phyloP scores from a whole-genome alignment of 805 yeast genomes.

The Limtongozyma cylindracea region DNA sequence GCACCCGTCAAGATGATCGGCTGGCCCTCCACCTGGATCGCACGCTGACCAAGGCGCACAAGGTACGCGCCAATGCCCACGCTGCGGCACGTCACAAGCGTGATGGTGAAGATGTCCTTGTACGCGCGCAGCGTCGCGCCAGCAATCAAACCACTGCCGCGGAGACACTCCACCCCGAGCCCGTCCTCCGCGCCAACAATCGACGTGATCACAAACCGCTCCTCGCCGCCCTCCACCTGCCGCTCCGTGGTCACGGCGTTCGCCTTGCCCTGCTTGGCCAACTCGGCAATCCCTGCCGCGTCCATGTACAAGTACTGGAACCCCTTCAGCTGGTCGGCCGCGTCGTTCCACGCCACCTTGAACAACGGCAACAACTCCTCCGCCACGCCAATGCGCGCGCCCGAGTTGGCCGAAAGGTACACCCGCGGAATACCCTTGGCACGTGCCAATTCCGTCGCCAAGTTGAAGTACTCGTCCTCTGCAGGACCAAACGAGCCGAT shows the following conservation, averaged over 20 bases:
- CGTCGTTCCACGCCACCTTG: constrained; percentile 84
- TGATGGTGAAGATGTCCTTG: constrained; percentile 89
- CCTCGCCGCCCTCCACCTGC: constrained; percentile 66
- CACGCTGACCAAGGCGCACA: constrained; percentile 96
- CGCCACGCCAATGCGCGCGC: constrained; percentile 97
- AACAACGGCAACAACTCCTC: constrained; percentile 80
- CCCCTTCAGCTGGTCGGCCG: constrained; percentile 54
- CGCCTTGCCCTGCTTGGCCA: constrained; percentile 33
- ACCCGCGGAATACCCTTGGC: constrained; percentile 83
- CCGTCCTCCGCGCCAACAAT: constrained; percentile 91
- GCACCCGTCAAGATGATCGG: constrained; percentile 98
- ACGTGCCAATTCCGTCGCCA: constrained; percentile 82
- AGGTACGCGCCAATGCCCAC: constrained; percentile 99
- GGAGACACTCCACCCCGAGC: constrained; percentile 93
- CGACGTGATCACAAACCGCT: constrained; percentile 56
- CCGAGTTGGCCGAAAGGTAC: constrained; percentile 93
- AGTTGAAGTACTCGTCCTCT: constrained; percentile 80
- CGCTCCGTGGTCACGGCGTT: constrained; percentile 50
- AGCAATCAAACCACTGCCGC: constrained; percentile 96
- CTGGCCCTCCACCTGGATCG: constrained; percentile 96
- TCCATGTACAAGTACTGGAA: constrained; percentile 72
- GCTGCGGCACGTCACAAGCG: constrained; percentile 98
- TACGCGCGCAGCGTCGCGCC: constrained; percentile 97
- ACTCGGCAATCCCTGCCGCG: constrained; percentile 29
- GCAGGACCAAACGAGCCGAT: constrained; percentile 97